Conservation (phyloP, 2,329 filamentous ascomycete genomes). For the Fusarium scirpi region DNA sequence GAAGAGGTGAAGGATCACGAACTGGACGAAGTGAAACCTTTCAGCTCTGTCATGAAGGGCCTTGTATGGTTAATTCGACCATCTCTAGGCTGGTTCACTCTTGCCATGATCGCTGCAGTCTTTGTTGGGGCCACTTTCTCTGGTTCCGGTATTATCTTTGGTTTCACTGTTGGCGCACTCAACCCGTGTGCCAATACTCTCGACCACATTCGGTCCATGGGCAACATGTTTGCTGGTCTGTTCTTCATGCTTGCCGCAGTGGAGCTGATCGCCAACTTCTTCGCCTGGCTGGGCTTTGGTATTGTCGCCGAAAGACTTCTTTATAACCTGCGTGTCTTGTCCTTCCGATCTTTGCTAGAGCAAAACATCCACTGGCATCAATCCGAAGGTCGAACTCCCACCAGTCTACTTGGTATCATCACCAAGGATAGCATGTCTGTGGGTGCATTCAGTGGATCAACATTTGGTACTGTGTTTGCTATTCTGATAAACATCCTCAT, state of each 20-base stretch:
- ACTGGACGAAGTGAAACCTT: conserved; percentile 54
- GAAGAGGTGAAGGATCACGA: conserved; percentile 51
- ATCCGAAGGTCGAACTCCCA: conserved; percentile 70
- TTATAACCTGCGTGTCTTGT: conserved; percentile 69
- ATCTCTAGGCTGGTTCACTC: conserved; percentile 53
- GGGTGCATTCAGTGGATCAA: conserved; percentile 75
- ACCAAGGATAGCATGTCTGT: conserved; percentile 75
- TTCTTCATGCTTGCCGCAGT: conserved; percentile 65
- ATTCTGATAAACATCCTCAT: conserved; percentile 74
- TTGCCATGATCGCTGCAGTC: conserved; percentile 57
- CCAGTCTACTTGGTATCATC: conserved; percentile 73
- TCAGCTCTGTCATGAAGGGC: conserved; percentile 53
- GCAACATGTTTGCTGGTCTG: conserved; percentile 65
- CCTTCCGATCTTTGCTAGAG: conserved; percentile 70
- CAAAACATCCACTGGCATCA: conserved; percentile 77
- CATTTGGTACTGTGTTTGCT: conserved; percentile 75
- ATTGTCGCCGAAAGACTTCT: conserved; percentile 70
- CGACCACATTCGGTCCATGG: conserved; percentile 52
- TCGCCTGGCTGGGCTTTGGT: conserved; percentile 64
- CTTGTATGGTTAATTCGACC: conserved; percentile 55
- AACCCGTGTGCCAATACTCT: conserved; percentile 60
- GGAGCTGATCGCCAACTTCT: conserved; percentile 64
- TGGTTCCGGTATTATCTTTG: conserved; percentile 65
- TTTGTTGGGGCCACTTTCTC: conserved; percentile 67
- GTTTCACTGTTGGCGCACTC: conserved; percentile 55